Evolutionary conservation across 1,284 basidiomycete species (phyloP).

Genomic region (Leccinum insolens): DNA sequence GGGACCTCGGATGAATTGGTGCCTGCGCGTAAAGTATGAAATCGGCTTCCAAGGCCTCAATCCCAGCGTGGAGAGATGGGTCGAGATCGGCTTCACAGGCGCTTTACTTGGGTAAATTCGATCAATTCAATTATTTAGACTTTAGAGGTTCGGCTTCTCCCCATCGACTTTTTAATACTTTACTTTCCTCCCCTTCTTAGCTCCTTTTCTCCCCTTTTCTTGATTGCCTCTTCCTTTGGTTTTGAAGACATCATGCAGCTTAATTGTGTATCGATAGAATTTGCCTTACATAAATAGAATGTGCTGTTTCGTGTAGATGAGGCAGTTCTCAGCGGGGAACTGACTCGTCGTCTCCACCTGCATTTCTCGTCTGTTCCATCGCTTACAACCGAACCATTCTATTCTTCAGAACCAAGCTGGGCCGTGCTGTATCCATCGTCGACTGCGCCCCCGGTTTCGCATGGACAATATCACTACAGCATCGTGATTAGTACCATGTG

Average conservation of each 20-base stretch:
- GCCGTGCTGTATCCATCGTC: neutral
- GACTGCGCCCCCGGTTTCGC: neutral
- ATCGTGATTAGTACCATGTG: slow-evolving; percentile 84
- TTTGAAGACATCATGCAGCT: slow-evolving; percentile 11
- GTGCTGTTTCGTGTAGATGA: no score
- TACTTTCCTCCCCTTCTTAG: neutral
- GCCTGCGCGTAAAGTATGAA: slow-evolving; percentile 26
- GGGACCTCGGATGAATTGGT: slow-evolving; percentile 32
- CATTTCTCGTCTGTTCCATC: neutral
- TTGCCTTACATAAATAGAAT: neutral
- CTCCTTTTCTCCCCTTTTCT: neutral
- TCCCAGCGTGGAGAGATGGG: slow-evolving; percentile 24
- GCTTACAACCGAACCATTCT: neutral
- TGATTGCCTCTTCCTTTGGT: neutral
- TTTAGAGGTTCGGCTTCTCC: neutral
- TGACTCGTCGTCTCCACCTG: neutral
- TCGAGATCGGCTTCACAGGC: slow-evolving; percentile 23
- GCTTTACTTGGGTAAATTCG: slow-evolving; percentile 19
- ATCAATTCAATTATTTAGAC: neutral
- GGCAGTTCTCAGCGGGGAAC: neutral
- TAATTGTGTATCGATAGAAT: slow-evolving; percentile 3
- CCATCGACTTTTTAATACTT: neutral
- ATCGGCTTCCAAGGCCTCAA: slow-evolving; percentile 28
- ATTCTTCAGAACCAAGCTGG: neutral
- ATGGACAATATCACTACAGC: neutral